Conservation (phyloP, 106 monocot genomes). For the Chionographis japonica region DNA sequence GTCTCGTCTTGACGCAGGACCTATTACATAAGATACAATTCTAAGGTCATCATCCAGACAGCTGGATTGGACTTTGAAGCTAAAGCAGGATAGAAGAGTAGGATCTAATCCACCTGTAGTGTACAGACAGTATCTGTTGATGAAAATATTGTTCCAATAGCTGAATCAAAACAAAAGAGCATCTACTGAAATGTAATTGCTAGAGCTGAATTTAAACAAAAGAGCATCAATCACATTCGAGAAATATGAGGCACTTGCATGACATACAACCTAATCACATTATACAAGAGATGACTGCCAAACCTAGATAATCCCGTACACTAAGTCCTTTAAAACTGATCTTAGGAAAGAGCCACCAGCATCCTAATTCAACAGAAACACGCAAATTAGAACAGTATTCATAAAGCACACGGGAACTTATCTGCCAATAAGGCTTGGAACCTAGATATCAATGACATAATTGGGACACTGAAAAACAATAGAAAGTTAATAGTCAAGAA, state of each 20-base stretch:
- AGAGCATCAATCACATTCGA: background rate
- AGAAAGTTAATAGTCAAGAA: no score
- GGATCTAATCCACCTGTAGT: slow-evolving; percentile 43
- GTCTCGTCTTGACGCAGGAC: slow-evolving; percentile 76
- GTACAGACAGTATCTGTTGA: slow-evolving; percentile 86
- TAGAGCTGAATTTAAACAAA: background rate
- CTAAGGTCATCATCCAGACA: no score
- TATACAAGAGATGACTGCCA: slow-evolving; percentile 1
- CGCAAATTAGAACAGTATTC: background rate
- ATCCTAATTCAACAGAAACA: slow-evolving; percentile 31
- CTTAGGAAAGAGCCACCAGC: slow-evolving; percentile 79
- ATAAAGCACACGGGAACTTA: background rate
- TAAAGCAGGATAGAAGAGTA: background rate
- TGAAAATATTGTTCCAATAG: slow-evolving; percentile 82
- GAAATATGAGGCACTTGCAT: background rate
- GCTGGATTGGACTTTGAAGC: background rate
- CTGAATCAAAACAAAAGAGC: slow-evolving; percentile 26
- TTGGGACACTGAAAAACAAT: no score
- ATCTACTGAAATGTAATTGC: background rate
- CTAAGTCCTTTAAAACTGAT: slow-evolving; percentile 59
- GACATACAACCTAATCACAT: background rate
- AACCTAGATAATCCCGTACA: slow-evolving; percentile 68
- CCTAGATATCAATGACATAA: no score
- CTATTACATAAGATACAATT: slow-evolving; percentile 15
- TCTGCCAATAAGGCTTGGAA: background rate